Evolutionary conservation across 2,329 filamentous ascomycete genomes (phyloP).

Genomic region (Setomelanomma holmii): DNA sequence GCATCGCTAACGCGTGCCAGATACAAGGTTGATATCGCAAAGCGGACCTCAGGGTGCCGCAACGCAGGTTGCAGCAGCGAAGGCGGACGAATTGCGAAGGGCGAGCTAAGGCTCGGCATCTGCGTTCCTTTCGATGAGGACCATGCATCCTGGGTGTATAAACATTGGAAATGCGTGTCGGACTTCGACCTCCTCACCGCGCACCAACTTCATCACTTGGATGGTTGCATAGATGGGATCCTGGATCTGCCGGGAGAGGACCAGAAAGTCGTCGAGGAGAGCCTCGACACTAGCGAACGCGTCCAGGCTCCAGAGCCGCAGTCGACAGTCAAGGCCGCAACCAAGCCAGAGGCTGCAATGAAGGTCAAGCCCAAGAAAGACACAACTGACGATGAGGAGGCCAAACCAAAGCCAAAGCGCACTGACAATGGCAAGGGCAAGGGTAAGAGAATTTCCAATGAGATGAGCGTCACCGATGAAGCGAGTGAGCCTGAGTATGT

Average conservation of each 20-base stretch:
- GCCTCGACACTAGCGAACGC: conserved; percentile 76
- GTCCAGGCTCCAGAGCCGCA: conserved; percentile 56
- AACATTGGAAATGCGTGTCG: conserved; percentile 90
- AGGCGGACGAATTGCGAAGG: conserved; percentile 76
- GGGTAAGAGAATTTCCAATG: conserved; percentile 10
- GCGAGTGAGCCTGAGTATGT: conserved; percentile 12
- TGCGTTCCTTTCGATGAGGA: conserved; percentile 34
- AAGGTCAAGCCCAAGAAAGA: conserved; percentile 1
- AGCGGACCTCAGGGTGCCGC: conserved; percentile 67
- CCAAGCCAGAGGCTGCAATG: neutral
- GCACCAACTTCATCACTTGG: conserved; percentile 57
- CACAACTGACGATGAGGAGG: neutral
- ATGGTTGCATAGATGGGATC: conserved; percentile 74
- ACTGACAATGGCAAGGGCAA: neutral
- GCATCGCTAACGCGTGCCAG: neutral
- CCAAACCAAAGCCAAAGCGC: conserved; percentile 7
- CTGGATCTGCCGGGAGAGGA: conserved; percentile 72
- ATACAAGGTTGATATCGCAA: conserved; percentile 26
- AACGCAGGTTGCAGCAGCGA: conserved; percentile 73
- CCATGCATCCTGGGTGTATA: conserved; percentile 72
- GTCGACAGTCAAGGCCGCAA: conserved; percentile 2
- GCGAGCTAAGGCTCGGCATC: conserved; percentile 76
- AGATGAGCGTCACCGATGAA: conserved; percentile 3
- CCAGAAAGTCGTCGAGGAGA: conserved; percentile 73
- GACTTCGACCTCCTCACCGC: conserved; percentile 71